phyloP scores from a whole-genome alignment of 371 early-diverging fungal genomes.

The Haplosporangium sp. region DNA sequence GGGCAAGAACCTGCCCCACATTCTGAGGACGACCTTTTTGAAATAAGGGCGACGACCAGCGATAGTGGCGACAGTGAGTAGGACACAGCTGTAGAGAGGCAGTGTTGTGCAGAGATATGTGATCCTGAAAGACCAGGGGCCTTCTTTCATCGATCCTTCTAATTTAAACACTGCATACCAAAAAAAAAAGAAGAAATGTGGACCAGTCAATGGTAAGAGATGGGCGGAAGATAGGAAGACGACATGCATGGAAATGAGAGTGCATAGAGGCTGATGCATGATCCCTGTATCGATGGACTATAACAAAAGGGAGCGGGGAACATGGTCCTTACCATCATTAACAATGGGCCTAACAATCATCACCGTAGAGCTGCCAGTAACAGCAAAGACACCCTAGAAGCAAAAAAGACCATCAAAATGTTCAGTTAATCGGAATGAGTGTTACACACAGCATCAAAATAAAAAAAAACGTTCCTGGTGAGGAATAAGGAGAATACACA shows the following conservation, averaged over 20 bases:
- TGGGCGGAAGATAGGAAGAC: background rate
- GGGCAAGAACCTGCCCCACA: slow-evolving; percentile 66
- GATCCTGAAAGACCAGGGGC: slow-evolving; percentile 63
- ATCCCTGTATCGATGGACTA: background rate
- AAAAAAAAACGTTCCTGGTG: no score
- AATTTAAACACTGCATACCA: slow-evolving; percentile 17
- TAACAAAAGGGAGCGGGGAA: no score
- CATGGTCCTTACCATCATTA: slow-evolving; percentile 36
- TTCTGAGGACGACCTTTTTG: slow-evolving; percentile 58
- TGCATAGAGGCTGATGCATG: background rate
- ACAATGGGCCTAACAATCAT: slow-evolving; percentile 59
- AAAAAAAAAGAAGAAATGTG: background rate
- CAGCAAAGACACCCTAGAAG: slow-evolving; percentile 59
- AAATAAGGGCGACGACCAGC: slow-evolving; percentile 62
- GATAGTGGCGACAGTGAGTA: slow-evolving; percentile 59
- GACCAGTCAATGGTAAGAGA: no score
- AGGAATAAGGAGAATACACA: no score
- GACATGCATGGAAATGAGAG: background rate
- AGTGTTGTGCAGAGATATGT: slow-evolving; percentile 60
- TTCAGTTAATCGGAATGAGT: background rate
- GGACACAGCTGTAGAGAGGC: slow-evolving; percentile 60
- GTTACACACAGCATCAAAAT: slow-evolving; percentile 8
- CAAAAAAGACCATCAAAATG: background rate
- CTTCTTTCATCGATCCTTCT: slow-evolving; percentile 58
- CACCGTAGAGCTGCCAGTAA: slow-evolving; percentile 65